Base-by-base conservation (phyloP, 176 grass and related monocot genomes). In the Zoysia japonica region DNA sequence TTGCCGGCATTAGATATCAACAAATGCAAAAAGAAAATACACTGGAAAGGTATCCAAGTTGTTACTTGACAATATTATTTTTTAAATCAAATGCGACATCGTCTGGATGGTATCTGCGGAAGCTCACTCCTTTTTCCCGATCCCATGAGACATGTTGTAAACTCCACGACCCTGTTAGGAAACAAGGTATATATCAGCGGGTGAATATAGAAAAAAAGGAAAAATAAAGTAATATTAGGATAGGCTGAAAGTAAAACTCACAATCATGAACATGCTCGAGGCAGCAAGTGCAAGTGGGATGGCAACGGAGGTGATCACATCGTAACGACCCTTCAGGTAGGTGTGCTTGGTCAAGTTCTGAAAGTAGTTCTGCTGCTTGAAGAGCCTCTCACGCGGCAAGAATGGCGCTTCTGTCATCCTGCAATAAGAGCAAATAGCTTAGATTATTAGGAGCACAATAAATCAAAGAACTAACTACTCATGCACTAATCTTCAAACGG, bases 391-490 rank as follows among this genome's bases (percentile, higher is more conserved):
- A 5, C 90, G 81, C 0, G 87, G 71, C 37, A 79, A 41, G 78
- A 93, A 93, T 65, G 90, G 90, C 51, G 73, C 55, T 82, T 89
- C 87, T 5, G 85, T 71, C 91, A 93, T 93, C 70, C 91, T 90
- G 83, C 73, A 82, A 62, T 77, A 39, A 16, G 37, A 52, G 4
- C 71, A 37, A 72, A 85, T 14, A 38, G 80, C 70, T 2, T 76
- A 62, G 2, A 47, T 16, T 61, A 56, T 35, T 44, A 60, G 20
- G 59, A 36, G 14, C 49, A 78, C 12, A 14, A 52, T 61, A 37
- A 9, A 45, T 55, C 47, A 53, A 68, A 11, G 1, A 70, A 40
- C 12, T 7, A 1, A 61, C 54, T 55, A 12, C n/a, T 39, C 15
- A 44, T 44, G 38, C 16, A 17, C n/a, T 44, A 73, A 77, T 52